phyloP scores from a whole-genome alignment of 345 rosid genomes.

The Aurinia saxatilis region DNA sequence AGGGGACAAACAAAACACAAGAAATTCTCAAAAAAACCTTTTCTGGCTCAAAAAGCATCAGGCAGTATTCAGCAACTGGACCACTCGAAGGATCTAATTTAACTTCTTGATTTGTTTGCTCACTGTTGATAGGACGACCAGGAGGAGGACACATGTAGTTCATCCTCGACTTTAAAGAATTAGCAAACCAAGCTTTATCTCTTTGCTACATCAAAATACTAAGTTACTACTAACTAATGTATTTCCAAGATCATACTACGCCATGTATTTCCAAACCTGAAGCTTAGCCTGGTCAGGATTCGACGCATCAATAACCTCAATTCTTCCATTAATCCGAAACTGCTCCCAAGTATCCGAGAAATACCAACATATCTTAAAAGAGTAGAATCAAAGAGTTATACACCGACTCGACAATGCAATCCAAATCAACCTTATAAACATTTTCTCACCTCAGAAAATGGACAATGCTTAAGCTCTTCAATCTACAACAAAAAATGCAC shows the following conservation, averaged over 20 bases:
- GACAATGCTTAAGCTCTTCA: slow-evolving; percentile 74
- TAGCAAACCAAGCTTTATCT: slow-evolving; percentile 73
- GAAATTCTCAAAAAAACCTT: slow-evolving; percentile 37
- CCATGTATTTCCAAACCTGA: slow-evolving; percentile 56
- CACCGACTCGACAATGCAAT: not conserved
- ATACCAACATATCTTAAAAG: slow-evolving; percentile 68
- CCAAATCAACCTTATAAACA: not conserved
- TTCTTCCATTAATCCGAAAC: slow-evolving; percentile 71
- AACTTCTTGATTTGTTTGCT: slow-evolving; percentile 31
- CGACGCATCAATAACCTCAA: slow-evolving; percentile 62
- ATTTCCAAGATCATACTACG: no score
- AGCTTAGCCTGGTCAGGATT: slow-evolving; percentile 54
- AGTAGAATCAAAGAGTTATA: not conserved
- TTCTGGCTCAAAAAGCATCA: slow-evolving; percentile 70
- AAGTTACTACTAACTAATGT: no score
- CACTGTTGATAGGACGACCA: slow-evolving; percentile 46
- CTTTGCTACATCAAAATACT: slow-evolving; percentile 52
- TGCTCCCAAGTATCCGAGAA: slow-evolving; percentile 90
- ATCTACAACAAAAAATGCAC: slow-evolving; percentile 36
- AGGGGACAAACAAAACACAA: not conserved
- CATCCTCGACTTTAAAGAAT: slow-evolving; percentile 58
- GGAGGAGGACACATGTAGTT: slow-evolving; percentile 61
- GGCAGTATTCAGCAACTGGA: slow-evolving; percentile 58
- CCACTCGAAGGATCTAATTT: slow-evolving; percentile 55
- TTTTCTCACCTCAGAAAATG: slow-evolving; percentile 67